Conservation (phyloP, 1,284 basidiomycete species). For the Polyporus tsugae region DNA sequence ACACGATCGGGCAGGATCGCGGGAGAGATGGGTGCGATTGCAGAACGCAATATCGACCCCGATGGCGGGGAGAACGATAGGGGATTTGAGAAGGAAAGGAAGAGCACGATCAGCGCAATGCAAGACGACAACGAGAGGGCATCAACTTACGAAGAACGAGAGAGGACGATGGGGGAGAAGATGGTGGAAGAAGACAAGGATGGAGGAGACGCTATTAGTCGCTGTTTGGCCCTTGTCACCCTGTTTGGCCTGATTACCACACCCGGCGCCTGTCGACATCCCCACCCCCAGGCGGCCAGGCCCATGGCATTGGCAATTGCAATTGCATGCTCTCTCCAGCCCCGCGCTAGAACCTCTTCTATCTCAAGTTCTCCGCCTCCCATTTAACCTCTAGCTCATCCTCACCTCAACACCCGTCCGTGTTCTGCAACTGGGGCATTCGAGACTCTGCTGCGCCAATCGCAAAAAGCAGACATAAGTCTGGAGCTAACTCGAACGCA, state of each 20-base stretch:
- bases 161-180: slow-evolving; percentile 31
- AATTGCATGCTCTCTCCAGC: background rate
- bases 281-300: too few species aligned
- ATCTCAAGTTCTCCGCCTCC: background rate
- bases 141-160: slow-evolving; percentile 32
- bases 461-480: too few species aligned
- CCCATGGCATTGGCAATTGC: too few species aligned
- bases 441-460: background rate
- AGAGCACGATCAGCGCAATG: slow-evolving; percentile 12
- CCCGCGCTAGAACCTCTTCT: too few species aligned
- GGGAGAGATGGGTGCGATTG: slow-evolving; percentile 35
- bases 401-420: background rate
- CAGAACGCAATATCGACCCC: slow-evolving; percentile 25
- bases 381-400: background rate
- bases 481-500: background rate
- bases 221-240: slow-evolving; percentile 38
- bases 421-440: background rate
- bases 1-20: slow-evolving; percentile 40
- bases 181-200: slow-evolving; percentile 40
- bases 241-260: slow-evolving; percentile 37
- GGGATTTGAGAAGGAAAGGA: slow-evolving; percentile 12
- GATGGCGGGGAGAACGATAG: slow-evolving; percentile 13
- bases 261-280: slow-evolving; percentile 22
- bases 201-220: slow-evolving; percentile 27
- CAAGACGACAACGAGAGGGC: background rate